Percentiles rank a stretch among this genome's conserved stretches.
Conservation (phyloP, 345 rosid genomes). For the Euphorbia pulcherrima region DNA sequence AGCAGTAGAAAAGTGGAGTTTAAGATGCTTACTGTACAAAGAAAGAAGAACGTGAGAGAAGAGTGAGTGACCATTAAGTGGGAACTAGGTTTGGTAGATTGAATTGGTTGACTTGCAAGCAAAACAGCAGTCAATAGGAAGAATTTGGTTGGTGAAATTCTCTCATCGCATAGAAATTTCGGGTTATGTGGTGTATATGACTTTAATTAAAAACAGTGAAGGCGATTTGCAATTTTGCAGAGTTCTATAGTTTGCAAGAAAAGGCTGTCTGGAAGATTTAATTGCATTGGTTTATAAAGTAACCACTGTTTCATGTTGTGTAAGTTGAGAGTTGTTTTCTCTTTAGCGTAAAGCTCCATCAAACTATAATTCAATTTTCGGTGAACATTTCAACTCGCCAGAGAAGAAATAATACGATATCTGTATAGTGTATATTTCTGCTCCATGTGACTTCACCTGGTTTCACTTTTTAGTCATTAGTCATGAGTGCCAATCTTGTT, state of each 20-base stretch:
- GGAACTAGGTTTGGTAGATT: neutral
- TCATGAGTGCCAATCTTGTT: neutral
- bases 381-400: neutral
- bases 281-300: neutral
- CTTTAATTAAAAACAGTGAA: neutral
- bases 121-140: slow-evolving; percentile 1
- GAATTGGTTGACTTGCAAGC: neutral
- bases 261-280: neutral
- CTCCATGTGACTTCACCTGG: neutral
- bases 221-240: neutral
- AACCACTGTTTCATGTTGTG: neutral
- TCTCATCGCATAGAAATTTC: neutral
- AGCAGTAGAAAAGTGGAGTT: neutral
- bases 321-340: neutral
- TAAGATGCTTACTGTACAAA: neutral
- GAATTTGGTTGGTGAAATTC: neutral
- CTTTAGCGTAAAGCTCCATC: neutral
- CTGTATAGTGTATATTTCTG: neutral
- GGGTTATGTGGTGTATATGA: neutral
- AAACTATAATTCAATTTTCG: neutral
- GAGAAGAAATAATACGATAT: neutral
- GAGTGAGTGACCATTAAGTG: neutral
- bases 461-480: neutral
- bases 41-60: neutral
- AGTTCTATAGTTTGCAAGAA: neutral